phyloP scores from a whole-genome alignment of 2,329 filamentous ascomycete species.

The Hymenoscyphus salicellus region DNA sequence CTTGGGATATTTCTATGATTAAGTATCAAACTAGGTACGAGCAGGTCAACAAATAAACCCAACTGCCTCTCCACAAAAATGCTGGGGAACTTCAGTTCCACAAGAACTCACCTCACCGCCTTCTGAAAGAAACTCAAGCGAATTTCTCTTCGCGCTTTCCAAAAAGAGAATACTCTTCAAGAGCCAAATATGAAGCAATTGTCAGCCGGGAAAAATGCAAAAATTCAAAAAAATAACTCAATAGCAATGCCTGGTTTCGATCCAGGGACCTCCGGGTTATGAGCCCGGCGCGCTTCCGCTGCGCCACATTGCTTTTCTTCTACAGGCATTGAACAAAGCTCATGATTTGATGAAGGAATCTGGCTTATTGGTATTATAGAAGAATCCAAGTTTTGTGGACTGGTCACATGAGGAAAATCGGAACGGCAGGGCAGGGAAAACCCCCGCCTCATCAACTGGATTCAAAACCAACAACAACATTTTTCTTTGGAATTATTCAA shows the following conservation, averaged over 20 bases:
- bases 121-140: not conserved
- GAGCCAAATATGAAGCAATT: not conserved
- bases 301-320: constrained; percentile 36
- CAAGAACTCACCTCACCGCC: not conserved
- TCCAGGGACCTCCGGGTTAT: constrained; percentile 41
- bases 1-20: too few species aligned
- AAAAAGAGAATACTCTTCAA: not conserved
- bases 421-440: too few species aligned
- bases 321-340: not conserved
- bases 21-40: too few species aligned
- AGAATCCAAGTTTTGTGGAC: too few species aligned
- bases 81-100: not conserved
- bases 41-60: not conserved
- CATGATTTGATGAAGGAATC: not conserved
- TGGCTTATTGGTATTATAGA: not conserved
- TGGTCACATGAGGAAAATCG: not conserved
- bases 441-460: too few species aligned
- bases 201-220: not conserved
- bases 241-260: constrained; percentile 39
- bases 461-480: not conserved
- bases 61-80: not conserved
- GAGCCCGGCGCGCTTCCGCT: constrained; percentile 40
- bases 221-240: constrained; percentile 3
- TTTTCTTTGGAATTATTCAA: too few species aligned
- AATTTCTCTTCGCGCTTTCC: not conserved